Percentiles rank a stretch among this genome's conserved stretches.
Conservation (phyloP, 2,329 filamentous ascomycete genomes). For the Zymoseptoria ardabiliae region DNA sequence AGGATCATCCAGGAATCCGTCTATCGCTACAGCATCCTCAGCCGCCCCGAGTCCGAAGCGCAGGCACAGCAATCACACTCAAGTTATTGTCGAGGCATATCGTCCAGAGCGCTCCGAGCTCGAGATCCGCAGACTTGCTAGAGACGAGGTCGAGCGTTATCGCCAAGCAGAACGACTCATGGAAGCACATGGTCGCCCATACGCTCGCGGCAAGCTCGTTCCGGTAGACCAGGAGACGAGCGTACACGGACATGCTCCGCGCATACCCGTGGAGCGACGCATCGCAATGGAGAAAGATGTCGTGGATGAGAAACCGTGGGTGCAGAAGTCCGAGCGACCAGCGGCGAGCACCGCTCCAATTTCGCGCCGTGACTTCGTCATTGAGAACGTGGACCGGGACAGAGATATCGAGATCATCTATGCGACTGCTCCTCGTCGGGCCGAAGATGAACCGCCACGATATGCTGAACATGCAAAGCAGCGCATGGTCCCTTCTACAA, state of each 20-base stretch:
- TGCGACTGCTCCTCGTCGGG: not conserved
- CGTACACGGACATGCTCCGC: not conserved
- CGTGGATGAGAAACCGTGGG: slow-evolving; percentile 11
- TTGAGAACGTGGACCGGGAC: not conserved
- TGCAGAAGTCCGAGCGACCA: not conserved
- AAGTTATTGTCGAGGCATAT: not conserved
- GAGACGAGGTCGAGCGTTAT: slow-evolving; percentile 29
- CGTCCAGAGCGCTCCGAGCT: slow-evolving; percentile 5
- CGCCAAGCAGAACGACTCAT: slow-evolving; percentile 29
- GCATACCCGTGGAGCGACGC: slow-evolving; percentile 18
- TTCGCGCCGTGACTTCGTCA: not conserved
- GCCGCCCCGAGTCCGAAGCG: not conserved
- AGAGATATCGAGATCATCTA: not conserved
- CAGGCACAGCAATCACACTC: not conserved
- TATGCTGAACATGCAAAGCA: not conserved
- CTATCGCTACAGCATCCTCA: not conserved
- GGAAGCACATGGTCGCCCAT: slow-evolving; percentile 24
- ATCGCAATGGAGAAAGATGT: slow-evolving; percentile 18
- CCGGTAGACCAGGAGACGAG: slow-evolving; percentile 8
- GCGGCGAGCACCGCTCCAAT: slow-evolving; percentile 2
- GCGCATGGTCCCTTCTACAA: not conserved
- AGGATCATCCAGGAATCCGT: not conserved
- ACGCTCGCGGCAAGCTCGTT: slow-evolving; percentile 26
- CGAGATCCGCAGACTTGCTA: slow-evolving; percentile 27
- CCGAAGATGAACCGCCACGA: not conserved